Evolutionary conservation across 305 asterid species (phyloP).

Genomic region (Stenogyne calaminthoides): DNA sequence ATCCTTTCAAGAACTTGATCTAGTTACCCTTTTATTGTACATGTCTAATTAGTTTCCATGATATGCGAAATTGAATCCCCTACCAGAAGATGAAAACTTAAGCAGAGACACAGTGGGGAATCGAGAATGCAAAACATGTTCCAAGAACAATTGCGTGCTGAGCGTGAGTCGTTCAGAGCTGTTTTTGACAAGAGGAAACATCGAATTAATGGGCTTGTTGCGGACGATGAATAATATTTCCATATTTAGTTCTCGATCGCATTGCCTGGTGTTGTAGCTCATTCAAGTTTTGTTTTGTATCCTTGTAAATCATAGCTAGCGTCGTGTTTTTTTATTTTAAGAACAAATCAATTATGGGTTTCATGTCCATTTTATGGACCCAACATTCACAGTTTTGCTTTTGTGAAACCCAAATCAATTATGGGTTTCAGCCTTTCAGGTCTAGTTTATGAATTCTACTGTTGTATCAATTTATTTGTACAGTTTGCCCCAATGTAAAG

Average conservation of each 20-base stretch:
- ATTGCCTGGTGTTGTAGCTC: neutral
- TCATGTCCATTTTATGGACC: neutral
- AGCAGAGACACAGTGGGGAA: slow-evolving; percentile 37
- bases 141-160: slow-evolving; percentile 80
- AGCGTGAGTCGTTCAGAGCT: slow-evolving; percentile 80
- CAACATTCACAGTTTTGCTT: neutral
- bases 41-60: slow-evolving; percentile 21
- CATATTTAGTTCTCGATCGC: neutral
- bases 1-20: neutral
- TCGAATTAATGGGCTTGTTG: slow-evolving; percentile 48
- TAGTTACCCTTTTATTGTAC: neutral
- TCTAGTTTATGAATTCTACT: neutral
- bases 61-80: slow-evolving; percentile 74
- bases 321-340: neutral
- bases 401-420: neutral
- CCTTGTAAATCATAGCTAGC: slow-evolving; percentile 23
- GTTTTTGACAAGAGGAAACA: slow-evolving; percentile 80
- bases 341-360: neutral
- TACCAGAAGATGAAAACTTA: slow-evolving; percentile 61
- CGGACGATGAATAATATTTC: slow-evolving; percentile 44
- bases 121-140: slow-evolving; percentile 51
- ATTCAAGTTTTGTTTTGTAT: neutral
- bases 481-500: neutral
- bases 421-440: neutral
- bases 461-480: neutral